A percentile compares a stretch with the other conserved stretches of the same genome.
These are phyloP conservation scores for Seiridium cupressi DNA, from an alignment of 2,329 filamentous ascomycete species.

Conservation along the genomic window DNA sequence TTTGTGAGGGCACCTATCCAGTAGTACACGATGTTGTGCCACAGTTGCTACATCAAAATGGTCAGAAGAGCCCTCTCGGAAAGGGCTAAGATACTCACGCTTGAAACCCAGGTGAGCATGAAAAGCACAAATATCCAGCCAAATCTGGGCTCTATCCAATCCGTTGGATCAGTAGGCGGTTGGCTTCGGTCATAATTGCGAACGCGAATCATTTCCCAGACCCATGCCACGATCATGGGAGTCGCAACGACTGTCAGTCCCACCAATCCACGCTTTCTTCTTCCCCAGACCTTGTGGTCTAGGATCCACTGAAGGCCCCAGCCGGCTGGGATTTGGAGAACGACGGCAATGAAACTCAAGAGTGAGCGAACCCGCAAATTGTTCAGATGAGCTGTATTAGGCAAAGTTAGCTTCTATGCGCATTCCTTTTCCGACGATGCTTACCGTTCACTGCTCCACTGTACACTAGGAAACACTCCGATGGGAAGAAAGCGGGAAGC, in stretches of 20 bases:
- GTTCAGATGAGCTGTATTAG: conserved; percentile 2
- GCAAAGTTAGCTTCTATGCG: background rate
- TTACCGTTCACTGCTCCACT: conserved; percentile 28
- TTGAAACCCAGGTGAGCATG: conserved; percentile 18
- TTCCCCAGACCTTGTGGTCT: conserved; percentile 9
- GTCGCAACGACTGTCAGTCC: conserved; percentile 20
- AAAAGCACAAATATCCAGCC: conserved; percentile 21
- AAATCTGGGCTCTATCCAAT: conserved; percentile 23
- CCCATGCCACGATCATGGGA: conserved; percentile 23
- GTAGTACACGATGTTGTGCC: conserved; percentile 27
- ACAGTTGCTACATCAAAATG: conserved; percentile 13
- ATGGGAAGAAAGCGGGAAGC: conserved; percentile 21
- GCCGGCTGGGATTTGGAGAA: conserved; percentile 27
- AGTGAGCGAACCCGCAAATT: conserved; percentile 14
- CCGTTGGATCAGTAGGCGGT: conserved; percentile 14
- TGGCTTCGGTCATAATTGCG: conserved; percentile 19
- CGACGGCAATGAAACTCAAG: conserved; percentile 27
- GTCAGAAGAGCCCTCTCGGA: background rate
- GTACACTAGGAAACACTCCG: conserved; percentile 30
- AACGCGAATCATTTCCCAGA: conserved; percentile 24
- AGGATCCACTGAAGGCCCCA: conserved; percentile 20
- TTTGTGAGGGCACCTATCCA: conserved; percentile 27
- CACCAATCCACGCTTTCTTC: conserved; percentile 15
- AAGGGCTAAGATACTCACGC: background rate
- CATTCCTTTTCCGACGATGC: background rate